These are phyloP conservation scores for Taxawa tesnikishii DNA, from an alignment of 2,329 filamentous ascomycete genomes.

Conservation along the genomic window DNA sequence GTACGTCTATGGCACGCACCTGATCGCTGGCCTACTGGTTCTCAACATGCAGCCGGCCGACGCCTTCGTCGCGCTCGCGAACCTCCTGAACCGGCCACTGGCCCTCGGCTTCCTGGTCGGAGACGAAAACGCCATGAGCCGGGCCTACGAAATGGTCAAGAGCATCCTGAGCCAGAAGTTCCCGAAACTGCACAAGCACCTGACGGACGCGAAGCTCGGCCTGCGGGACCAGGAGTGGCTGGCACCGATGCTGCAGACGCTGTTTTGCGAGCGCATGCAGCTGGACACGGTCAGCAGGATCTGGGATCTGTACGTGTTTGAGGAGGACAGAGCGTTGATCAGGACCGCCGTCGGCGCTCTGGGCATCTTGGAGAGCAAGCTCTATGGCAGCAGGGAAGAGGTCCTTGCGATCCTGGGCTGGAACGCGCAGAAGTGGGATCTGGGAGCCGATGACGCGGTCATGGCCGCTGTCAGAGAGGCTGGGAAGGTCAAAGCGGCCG, in stretches of 20 bases:
- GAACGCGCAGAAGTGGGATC: slow-evolving; percentile 20
- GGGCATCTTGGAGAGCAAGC: slow-evolving; percentile 34
- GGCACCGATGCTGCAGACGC: slow-evolving; percentile 45
- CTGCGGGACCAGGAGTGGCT: slow-evolving; percentile 33
- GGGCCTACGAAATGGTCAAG: slow-evolving; percentile 57
- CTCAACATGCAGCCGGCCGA: slow-evolving; percentile 55
- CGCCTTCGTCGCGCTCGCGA: slow-evolving; percentile 61
- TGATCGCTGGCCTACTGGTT: slow-evolving; percentile 59
- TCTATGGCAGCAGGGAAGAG: slow-evolving; percentile 33
- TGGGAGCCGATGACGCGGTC: slow-evolving; percentile 27
- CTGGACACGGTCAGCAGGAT: slow-evolving; percentile 50
- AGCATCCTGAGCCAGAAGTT: slow-evolving; percentile 55
- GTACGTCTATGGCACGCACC: slow-evolving; percentile 62
- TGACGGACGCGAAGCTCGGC: slow-evolving; percentile 27
- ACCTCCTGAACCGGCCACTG: slow-evolving; percentile 63
- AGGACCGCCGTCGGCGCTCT: slow-evolving; percentile 60
- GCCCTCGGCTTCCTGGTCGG: slow-evolving; percentile 63
- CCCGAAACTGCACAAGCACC: slow-evolving; percentile 49
- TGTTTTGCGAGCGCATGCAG: slow-evolving; percentile 55
- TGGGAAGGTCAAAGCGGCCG: too few relatives aligned
- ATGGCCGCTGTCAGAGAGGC: slow-evolving; percentile 22
- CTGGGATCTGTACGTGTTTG: slow-evolving; percentile 76
- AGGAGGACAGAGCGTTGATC: slow-evolving; percentile 62
- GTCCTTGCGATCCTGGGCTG: slow-evolving; percentile 31
- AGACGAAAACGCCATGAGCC: slow-evolving; percentile 55